Percentiles rank a stretch among this genome's conserved stretches.
These are phyloP conservation scores for Cyathus olla DNA, from an alignment of 1,284 basidiomycete genomes.

Conservation along the genomic window DNA sequence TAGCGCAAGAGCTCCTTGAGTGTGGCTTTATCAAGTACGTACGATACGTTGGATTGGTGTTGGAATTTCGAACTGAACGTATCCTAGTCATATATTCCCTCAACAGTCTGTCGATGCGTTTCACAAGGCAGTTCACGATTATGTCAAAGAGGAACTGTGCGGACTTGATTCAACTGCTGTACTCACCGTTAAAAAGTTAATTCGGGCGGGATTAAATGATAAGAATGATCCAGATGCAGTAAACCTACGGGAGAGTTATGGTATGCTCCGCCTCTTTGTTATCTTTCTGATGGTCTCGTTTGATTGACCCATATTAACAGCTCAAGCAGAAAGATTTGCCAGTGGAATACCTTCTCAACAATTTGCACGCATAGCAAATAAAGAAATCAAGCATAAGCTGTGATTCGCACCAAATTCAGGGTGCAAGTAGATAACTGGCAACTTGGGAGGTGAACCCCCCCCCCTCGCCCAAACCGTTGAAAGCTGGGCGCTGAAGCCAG, in stretches of 20 bases:
- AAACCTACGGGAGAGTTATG: constrained; percentile 77
- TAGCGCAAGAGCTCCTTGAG: constrained; percentile 64
- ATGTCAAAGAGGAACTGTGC: constrained; percentile 61
- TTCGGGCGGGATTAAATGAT: constrained; percentile 67
- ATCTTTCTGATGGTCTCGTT: too few relatives aligned
- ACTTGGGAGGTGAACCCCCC: too few relatives aligned
- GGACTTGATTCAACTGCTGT: constrained; percentile 67
- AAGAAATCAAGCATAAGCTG: constrained; percentile 75
- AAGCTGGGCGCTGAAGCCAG: too few relatives aligned
- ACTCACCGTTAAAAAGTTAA: constrained; percentile 63
- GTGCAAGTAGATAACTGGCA: too few relatives aligned
- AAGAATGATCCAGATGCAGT: constrained; percentile 74
- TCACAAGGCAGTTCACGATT: constrained; percentile 60
- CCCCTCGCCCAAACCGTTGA: too few relatives aligned
- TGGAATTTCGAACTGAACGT: background rate
- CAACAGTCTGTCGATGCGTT: constrained; percentile 62
- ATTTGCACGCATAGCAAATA: constrained; percentile 69
- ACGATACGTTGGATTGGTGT: constrained; percentile 3
- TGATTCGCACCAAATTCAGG: constrained; percentile 34
- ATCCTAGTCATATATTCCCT: constrained; percentile 69
- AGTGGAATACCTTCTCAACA: constrained; percentile 64
- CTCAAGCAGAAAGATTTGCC: constrained; percentile 70
- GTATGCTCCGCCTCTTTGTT: constrained; percentile 28
- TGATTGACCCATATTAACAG: constrained; percentile 26
- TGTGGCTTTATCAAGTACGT: constrained; percentile 76